Percentiles rank a stretch among this genome's conserved stretches.
These are phyloP conservation scores for Amanita pallidorosea DNA, from an alignment of 768 basidiomycete genomes.

Conservation along the genomic window DNA sequence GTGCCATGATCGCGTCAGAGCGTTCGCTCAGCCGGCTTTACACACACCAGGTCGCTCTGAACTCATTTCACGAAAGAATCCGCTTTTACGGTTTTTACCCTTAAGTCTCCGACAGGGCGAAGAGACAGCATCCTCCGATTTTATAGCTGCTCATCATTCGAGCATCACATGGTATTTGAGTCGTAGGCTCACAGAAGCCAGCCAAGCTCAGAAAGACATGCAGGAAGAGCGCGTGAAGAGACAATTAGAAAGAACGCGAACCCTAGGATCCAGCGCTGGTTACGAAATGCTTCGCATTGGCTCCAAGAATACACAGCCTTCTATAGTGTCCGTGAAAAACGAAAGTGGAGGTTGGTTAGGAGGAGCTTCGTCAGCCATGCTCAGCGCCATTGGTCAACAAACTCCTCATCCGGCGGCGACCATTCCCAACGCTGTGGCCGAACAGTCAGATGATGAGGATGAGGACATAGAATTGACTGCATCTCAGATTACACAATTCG, in stretches of 20 bases:
- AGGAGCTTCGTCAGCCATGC: constrained; percentile 42
- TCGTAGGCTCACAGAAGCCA: constrained; percentile 67
- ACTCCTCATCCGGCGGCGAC: constrained; percentile 32
- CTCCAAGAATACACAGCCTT: constrained; percentile 17
- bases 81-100: constrained; percentile 61
- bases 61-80: constrained; percentile 54
- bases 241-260: constrained; percentile 73
- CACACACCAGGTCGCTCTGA: constrained; percentile 48
- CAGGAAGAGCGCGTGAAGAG: constrained; percentile 92
- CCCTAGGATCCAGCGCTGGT: constrained; percentile 72
- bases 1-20: constrained; percentile 4
- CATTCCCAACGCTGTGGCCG: constrained; percentile 16
- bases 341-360: constrained; percentile 42
- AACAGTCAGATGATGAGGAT: constrained; percentile 51
- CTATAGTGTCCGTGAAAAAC: constrained; percentile 12
- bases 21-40: neutral
- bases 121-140: constrained; percentile 45
- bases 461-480: constrained; percentile 76
- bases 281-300: constrained; percentile 45
- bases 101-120: constrained; percentile 53
- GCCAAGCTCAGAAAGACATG: constrained; percentile 73
- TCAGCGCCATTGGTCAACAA: constrained; percentile 31
- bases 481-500: constrained; percentile 88
- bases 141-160: constrained; percentile 87
- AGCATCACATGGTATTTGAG: constrained; percentile 88